Evolutionary conservation across 192 early-diverging fungal species (phyloP).

Genomic region (Bifiguratus adelaidae): DNA sequence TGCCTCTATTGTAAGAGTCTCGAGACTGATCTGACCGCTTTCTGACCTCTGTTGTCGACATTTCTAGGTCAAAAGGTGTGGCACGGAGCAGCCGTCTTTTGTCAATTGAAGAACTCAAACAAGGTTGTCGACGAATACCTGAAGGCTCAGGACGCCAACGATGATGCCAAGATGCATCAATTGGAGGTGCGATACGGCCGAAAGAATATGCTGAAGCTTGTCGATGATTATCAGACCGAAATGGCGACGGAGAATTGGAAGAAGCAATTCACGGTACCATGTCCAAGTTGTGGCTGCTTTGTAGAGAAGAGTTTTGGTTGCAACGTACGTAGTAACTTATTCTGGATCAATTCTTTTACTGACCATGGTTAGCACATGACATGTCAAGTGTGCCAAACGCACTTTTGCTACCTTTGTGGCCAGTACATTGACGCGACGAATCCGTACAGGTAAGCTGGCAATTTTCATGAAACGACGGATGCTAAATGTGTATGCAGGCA

Average conservation of each 20-base stretch:
- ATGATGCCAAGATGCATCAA: not conserved
- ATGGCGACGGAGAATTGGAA: conserved; percentile 13
- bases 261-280: conserved; percentile 10
- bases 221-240: conserved; percentile 8
- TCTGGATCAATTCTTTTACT: not conserved
- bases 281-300: conserved; percentile 10
- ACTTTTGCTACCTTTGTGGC: conserved; percentile 25
- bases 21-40: not conserved
- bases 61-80: conserved; percentile 1
- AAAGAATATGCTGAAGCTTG: conserved; percentile 13
- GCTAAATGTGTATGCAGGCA: too few relatives aligned
- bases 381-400: conserved; percentile 15
- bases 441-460: not conserved
- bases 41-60: not conserved
- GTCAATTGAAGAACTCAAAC: conserved; percentile 6
- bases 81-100: conserved; percentile 8
- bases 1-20: conserved; percentile 12
- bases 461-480: too few relatives aligned
- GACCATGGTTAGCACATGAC: conserved; percentile 11
- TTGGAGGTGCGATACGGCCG: conserved; percentile 15
- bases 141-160: conserved; percentile 2
- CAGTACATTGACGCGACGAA: not conserved
- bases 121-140: conserved; percentile 12
- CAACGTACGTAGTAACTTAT: conserved; percentile 2
- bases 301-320: conserved; percentile 19